These are phyloP conservation scores for Stagonosporopsis tanaceti DNA, from an alignment of 2,329 filamentous ascomycete species.

Conservation along the genomic window DNA sequence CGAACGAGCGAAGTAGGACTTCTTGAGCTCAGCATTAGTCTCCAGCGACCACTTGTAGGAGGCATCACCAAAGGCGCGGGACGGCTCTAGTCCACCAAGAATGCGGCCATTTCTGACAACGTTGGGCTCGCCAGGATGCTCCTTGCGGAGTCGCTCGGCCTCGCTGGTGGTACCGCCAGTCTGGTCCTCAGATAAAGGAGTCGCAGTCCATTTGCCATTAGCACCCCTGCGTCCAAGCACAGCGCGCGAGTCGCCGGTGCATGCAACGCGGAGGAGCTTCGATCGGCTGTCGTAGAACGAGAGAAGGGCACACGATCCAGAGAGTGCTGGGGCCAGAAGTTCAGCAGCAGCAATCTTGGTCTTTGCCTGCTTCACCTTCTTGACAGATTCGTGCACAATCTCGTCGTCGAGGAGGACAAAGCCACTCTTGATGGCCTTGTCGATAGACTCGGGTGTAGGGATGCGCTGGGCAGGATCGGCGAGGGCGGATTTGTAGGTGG, in stretches of 20 bases:
- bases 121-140: slow-evolving; percentile 88
- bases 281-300: slow-evolving; percentile 94
- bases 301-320: slow-evolving; percentile 94
- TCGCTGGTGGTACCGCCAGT: slow-evolving; percentile 90
- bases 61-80: slow-evolving; percentile 93
- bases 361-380: slow-evolving; percentile 87
- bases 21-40: slow-evolving; percentile 81
- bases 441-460: slow-evolving; percentile 81
- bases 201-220: slow-evolving; percentile 92
- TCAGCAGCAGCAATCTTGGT: slow-evolving; percentile 92
- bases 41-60: slow-evolving; percentile 95
- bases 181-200: slow-evolving; percentile 88
- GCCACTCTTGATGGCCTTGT: slow-evolving; percentile 89
- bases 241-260: slow-evolving; percentile 94
- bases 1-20: slow-evolving; percentile 85
- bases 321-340: slow-evolving; percentile 88
- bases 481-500: slow-evolving; percentile 81
- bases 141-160: slow-evolving; percentile 78
- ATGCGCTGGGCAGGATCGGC: slow-evolving; percentile 64
- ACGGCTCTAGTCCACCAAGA: slow-evolving; percentile 89
- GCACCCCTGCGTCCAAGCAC: slow-evolving; percentile 81
- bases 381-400: slow-evolving; percentile 91
- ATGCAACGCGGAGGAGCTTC: slow-evolving; percentile 90
- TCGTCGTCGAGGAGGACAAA: slow-evolving; percentile 91
- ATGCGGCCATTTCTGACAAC: slow-evolving; percentile 91